Percentiles rank a stretch among this genome's conserved stretches.
phyloP scores from a whole-genome alignment of 352 stramenopile species.

The Phytophthora pini region DNA sequence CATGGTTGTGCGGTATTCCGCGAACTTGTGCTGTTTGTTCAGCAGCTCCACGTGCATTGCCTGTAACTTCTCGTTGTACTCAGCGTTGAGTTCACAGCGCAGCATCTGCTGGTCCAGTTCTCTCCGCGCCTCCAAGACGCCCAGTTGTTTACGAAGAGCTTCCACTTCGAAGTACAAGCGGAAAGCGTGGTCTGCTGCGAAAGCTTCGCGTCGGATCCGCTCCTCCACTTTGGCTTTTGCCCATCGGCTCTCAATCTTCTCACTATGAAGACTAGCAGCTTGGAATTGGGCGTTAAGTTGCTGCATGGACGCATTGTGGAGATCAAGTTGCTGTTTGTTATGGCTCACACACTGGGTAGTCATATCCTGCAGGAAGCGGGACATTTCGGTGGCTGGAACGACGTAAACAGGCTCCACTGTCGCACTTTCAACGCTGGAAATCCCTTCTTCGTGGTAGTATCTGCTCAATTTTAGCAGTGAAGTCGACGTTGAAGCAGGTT shows the following conservation, averaged over 20 bases:
- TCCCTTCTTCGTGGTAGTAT: constrained; percentile 17
- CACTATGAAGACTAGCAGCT: background rate
- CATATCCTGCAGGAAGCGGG: constrained; percentile 19
- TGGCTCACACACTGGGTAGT: constrained; percentile 15
- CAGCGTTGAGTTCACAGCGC: constrained; percentile 49
- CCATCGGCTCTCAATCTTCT: constrained; percentile 19
- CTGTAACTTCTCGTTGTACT: constrained; percentile 67
- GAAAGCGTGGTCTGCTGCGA: constrained; percentile 49
- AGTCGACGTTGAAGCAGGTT: background rate
- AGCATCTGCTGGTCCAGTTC: constrained; percentile 53
- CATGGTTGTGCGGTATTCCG: constrained; percentile 63
- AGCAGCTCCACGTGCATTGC: constrained; percentile 61
- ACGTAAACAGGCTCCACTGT: constrained; percentile 12
- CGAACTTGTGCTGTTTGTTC: constrained; percentile 67
- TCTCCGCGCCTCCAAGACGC: constrained; percentile 28
- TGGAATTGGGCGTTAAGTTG: constrained; percentile 25
- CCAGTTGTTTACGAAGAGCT: constrained; percentile 40
- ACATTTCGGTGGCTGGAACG: constrained; percentile 30
- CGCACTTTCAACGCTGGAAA: background rate
- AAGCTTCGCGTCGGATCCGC: constrained; percentile 47
- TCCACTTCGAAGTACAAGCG: constrained; percentile 53
- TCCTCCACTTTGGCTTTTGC: constrained; percentile 32
- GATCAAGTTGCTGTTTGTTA: constrained; percentile 31
- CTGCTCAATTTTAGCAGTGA: constrained; percentile 23
- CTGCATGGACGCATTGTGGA: constrained; percentile 13